Evolutionary conservation across 2,329 filamentous ascomycete genomes (phyloP).

Genomic region (Venturia aucupariae): DNA sequence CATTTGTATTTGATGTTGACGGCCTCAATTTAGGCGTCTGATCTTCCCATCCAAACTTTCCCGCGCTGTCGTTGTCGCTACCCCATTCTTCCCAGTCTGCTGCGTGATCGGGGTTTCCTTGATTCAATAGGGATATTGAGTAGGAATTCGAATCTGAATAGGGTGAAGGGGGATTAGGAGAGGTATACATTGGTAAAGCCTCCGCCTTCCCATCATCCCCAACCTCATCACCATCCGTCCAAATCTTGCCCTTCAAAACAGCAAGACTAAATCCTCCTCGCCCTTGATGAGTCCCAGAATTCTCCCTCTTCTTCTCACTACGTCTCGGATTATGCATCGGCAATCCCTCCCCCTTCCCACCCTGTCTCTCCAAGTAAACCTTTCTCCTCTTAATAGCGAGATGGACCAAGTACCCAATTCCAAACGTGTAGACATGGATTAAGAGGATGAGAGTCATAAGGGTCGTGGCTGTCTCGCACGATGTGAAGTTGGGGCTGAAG

Average conservation of each 20-base stretch:
- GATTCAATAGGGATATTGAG: background rate
- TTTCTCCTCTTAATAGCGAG: background rate
- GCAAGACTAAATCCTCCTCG: too few species aligned
- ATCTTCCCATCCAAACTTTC: background rate
- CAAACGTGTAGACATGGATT: background rate
- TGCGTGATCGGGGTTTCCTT: background rate
- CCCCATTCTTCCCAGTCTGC: background rate
- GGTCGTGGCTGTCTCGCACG: background rate
- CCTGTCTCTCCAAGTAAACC: background rate
- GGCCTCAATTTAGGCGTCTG: background rate
- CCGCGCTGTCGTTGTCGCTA: background rate
- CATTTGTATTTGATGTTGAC: background rate
- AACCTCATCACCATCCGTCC: too few species aligned
- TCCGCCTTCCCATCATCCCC: background rate
- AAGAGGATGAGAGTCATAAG: background rate
- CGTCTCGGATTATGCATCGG: background rate
- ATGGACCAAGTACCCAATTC: background rate
- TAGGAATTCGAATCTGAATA: too few species aligned
- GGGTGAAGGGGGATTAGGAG: too few species aligned
- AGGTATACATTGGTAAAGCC: background rate
- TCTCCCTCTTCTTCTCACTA: background rate
- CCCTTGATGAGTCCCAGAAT: background rate
- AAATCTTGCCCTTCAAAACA: too few species aligned
- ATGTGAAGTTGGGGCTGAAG: background rate
- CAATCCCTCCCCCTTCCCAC: background rate